phyloP scores from a whole-genome alignment of 768 basidiomycete species.

The Mycena sanguinolenta region DNA sequence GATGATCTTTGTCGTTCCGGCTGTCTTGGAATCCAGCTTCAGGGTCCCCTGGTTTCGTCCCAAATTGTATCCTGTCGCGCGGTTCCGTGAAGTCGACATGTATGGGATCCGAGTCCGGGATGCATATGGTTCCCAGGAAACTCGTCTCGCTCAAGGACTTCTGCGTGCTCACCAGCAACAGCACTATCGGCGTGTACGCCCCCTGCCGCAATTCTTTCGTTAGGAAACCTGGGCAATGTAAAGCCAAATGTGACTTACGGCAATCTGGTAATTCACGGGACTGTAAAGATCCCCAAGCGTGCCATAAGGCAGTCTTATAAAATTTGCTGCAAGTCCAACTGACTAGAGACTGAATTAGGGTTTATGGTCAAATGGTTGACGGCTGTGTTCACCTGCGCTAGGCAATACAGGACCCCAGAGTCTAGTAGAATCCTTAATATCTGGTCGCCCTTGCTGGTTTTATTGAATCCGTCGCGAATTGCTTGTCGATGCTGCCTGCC shows the following conservation, averaged over 20 bases:
- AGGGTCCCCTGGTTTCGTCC: neutral
- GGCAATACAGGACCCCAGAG: slow-evolving; percentile 24
- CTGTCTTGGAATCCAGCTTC: neutral
- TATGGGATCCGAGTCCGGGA: neutral
- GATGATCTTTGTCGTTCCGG: neutral
- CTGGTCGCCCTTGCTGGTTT: slow-evolving; percentile 13
- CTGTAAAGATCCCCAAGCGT: slow-evolving; percentile 13
- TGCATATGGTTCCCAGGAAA: slow-evolving; percentile 24
- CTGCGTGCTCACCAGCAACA: slow-evolving; percentile 25
- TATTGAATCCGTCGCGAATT: slow-evolving; percentile 22
- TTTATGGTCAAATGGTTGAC: neutral
- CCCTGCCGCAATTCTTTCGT: slow-evolving; percentile 12
- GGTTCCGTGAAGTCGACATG: neutral
- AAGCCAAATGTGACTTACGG: slow-evolving; percentile 1
- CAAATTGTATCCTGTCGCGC: neutral
- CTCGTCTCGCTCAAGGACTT: slow-evolving; percentile 21
- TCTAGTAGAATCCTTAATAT: slow-evolving; percentile 26
- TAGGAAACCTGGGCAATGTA: neutral
- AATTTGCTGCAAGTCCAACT: neutral
- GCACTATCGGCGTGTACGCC: slow-evolving; percentile 28
- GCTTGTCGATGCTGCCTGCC: slow-evolving; percentile 25
- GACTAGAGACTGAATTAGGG: neutral
- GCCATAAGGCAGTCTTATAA: slow-evolving; percentile 14
- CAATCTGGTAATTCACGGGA: slow-evolving; percentile 18
- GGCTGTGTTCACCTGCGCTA: neutral